Percentiles rank a stretch among this genome's conserved stretches.
phyloP scores from a whole-genome alignment of 768 basidiomycete species.

The Pisolithus tinctorius region DNA sequence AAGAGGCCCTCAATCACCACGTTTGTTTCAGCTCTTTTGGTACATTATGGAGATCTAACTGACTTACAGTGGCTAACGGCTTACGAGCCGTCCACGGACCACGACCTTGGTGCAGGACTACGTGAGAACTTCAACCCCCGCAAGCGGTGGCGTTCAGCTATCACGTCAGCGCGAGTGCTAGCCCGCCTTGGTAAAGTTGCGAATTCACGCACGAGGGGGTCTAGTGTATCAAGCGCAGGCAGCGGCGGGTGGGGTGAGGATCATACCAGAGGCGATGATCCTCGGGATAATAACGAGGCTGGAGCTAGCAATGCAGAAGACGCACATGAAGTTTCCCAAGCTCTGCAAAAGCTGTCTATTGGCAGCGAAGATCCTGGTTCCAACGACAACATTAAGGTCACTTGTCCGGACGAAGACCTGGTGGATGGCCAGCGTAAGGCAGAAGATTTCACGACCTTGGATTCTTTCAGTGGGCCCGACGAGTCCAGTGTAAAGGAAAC shows the following conservation, averaged over 20 bases:
- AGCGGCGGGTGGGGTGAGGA: conserved; percentile 34
- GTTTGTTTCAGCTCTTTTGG: conserved; percentile 33
- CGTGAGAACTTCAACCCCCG: conserved; percentile 79
- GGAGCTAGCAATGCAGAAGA: conserved; percentile 29
- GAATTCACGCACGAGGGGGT: conserved; percentile 13
- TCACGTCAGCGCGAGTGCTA: conserved; percentile 42
- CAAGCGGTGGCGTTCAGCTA: conserved; percentile 68
- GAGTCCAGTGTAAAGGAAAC: conserved; percentile 9
- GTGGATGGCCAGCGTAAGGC: conserved; percentile 17
- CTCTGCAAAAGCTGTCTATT: conserved; percentile 22
- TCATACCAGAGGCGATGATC: conserved; percentile 16
- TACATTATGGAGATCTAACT: not conserved
- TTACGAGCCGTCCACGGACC: conserved; percentile 56
- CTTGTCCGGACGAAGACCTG: conserved; percentile 22
- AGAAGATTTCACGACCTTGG: conserved; percentile 13
- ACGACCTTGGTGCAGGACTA: conserved; percentile 67
- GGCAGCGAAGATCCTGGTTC: conserved; percentile 29
- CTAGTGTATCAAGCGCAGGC: conserved; percentile 23
- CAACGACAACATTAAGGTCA: conserved; percentile 38
- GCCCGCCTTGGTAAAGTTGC: conserved; percentile 21
- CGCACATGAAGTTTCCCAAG: conserved; percentile 14
- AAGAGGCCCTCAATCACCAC: conserved; percentile 59
- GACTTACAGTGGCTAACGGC: conserved; percentile 63
- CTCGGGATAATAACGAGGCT: conserved; percentile 26
- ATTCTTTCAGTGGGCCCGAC: conserved; percentile 16